These are phyloP conservation scores for Chlamydomonas sp. DNA, from an alignment of 139 green algal species.

Conservation along the genomic window DNA sequence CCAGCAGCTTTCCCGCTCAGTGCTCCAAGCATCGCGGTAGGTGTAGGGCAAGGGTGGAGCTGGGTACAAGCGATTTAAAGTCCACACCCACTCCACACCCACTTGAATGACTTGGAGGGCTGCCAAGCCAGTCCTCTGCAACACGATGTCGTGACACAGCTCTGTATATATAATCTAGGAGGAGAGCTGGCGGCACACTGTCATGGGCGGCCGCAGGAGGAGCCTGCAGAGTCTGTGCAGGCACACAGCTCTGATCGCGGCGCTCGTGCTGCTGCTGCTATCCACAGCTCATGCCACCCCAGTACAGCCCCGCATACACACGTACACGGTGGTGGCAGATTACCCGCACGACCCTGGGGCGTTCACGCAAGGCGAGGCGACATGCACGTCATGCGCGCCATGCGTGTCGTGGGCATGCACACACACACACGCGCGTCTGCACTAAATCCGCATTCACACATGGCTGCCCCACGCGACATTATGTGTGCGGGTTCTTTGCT, in stretches of 20 bases:
- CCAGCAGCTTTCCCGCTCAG: no score
- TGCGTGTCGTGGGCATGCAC: background rate
- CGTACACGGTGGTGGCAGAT: conserved; percentile 50
- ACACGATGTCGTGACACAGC: no score
- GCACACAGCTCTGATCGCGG: background rate
- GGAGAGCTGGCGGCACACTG: background rate
- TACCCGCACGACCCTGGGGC: conserved; percentile 64
- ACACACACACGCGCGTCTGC: background rate
- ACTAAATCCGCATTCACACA: background rate
- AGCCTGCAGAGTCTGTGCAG: no score
- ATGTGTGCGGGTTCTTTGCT: background rate
- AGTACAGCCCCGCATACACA: background rate
- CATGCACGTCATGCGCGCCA: background rate
- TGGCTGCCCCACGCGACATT: no score
- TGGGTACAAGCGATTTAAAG: no score
- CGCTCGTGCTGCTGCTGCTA: background rate
- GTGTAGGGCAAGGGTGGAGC: no score
- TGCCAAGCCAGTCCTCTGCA: no score
- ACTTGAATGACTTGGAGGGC: no score
- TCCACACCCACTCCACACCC: no score
- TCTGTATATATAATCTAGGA: no score
- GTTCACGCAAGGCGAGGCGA: conserved; percentile 69
- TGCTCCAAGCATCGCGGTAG: no score
- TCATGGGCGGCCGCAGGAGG: no score
- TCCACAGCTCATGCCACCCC: background rate